A percentile compares a stretch with the other conserved stretches of the same genome.
phyloP scores from a whole-genome alignment of 495 filamentous ascomycete genomes.

The Penicillium antarcticum region DNA sequence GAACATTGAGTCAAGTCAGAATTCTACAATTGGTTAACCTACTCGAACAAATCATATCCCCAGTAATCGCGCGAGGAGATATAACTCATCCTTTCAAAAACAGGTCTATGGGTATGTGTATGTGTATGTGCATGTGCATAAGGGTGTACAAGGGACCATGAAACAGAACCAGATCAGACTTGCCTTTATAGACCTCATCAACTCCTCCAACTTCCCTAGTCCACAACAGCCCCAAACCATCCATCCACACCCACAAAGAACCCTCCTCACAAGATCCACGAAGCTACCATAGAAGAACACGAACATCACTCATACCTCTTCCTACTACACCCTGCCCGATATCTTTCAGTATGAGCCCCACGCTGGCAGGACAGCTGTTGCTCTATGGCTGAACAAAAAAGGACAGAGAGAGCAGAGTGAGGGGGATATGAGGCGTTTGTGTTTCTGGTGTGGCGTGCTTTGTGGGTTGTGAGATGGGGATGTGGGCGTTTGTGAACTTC shows the following conservation, averaged over 20 bases:
- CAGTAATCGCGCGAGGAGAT: no score
- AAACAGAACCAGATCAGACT: constrained; percentile 45
- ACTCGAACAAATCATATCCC: no score
- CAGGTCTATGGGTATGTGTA: not conserved
- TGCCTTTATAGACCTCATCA: constrained; percentile 48
- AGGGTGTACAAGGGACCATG: no score
- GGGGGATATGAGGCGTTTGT: not conserved
- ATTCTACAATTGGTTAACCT: no score
- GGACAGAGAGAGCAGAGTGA: not conserved
- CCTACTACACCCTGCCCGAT: constrained; percentile 3
- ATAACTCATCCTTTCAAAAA: no score
- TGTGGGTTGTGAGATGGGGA: not conserved
- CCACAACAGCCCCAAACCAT: constrained; percentile 7
- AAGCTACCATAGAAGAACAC: not conserved
- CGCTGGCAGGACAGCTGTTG: constrained; percentile 32
- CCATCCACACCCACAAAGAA: not conserved
- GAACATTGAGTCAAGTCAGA: no score
- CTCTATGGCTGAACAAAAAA: constrained; percentile 4
- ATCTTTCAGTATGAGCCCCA: constrained; percentile 10
- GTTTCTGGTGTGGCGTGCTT: not conserved
- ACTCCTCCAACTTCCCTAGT: constrained; percentile 13
- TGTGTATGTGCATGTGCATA: not conserved
- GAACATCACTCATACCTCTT: constrained; percentile 1
- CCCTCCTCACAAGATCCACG: not conserved
- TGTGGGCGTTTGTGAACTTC: not conserved